A percentile compares a stretch with the other conserved stretches of the same genome.
phyloP scores from a whole-genome alignment of 116 monocot species.

The Phalaenopsis hybrid region DNA sequence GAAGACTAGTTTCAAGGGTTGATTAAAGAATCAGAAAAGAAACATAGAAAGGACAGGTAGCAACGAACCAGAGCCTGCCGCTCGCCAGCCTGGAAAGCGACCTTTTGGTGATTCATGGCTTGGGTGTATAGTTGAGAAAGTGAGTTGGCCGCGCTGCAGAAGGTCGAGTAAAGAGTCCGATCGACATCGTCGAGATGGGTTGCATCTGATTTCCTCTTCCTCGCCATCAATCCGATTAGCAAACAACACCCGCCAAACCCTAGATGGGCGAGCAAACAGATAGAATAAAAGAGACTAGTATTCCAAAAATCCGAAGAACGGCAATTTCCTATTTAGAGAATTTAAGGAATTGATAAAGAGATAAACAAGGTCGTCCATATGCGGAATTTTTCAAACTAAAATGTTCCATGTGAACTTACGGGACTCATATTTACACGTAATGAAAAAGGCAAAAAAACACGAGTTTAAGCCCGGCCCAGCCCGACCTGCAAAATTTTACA shows the following conservation, averaged over 20 bases:
- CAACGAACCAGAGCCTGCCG: constrained; percentile 60
- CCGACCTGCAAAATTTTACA: too few species aligned
- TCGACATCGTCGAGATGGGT: constrained; percentile 73
- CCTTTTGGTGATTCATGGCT: constrained; percentile 80
- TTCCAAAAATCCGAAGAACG: neutral
- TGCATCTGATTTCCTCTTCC: constrained; percentile 77
- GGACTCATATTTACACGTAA: too few species aligned
- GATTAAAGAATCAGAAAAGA: neutral
- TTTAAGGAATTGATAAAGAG: too few species aligned
- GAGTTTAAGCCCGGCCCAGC: too few species aligned
- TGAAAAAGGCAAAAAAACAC: too few species aligned
- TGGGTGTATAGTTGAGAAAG: constrained; percentile 80
- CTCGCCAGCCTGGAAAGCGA: constrained; percentile 76
- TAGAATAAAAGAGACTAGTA: neutral
- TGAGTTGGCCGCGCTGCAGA: constrained; percentile 75
- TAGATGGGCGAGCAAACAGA: neutral
- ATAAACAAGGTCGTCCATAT: too few species aligned
- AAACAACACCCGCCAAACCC: neutral
- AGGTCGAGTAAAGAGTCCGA: constrained; percentile 65
- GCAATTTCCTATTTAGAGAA: neutral
- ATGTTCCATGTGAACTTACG: too few species aligned
- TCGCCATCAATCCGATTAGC: constrained; percentile 26
- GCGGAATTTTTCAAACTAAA: too few species aligned
- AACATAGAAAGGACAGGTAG: neutral
- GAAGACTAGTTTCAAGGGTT: neutral